Evolutionary conservation across 768 basidiomycete genomes (phyloP), one percentile per base, ranked within the genome.

Genomic region (Russula sp.): DNA sequence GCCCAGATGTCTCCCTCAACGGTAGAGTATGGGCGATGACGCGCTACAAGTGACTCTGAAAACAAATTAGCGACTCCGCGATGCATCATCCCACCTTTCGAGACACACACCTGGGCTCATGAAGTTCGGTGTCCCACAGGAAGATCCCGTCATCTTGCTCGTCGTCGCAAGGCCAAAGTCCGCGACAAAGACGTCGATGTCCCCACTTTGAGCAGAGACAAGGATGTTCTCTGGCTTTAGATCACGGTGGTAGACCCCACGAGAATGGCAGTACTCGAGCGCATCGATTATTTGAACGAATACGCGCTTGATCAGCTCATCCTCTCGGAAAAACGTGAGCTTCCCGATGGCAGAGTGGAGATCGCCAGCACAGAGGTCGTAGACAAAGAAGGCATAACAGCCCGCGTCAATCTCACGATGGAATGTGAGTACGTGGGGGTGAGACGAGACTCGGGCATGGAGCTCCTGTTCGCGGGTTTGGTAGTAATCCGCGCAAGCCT

Each of bases 381-480:
- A 60, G n/a, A 64, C 63, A 32, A 46, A 61, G 42, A 62, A 58
- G 45, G 89, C 86, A 75, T 83, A 84, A 64, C 79, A 77, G 63
- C 79, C 78, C 66, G 92, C 90, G 71, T 93, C 87, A 66, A 96
- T 79, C 63, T 93, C 85, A 67, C 89, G 87, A 75, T 93, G 87
- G 48, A 97, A 81, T 29, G 90, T 88, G 70, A 96, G 90, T 64
- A 98, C 83, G 70, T 86, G 81, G 42, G 85, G 83, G 66, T 90
- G 88, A 25, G 81, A 83, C 18, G 86, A 84, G 41, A 85, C 85
- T 20, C 84, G 80, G 63, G 83, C 81, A 69, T 91, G 88, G 7
- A 91, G 82, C 29, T 82, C 78, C 57, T 93, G 88, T 77, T 98
- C 96, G 68, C 77, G 75, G 50, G 72, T 72, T 34, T 72, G 74